These are phyloP conservation scores for Euphorbia neoarborescens DNA, from an alignment of 441 rosid genomes.

Conservation along the genomic window DNA sequence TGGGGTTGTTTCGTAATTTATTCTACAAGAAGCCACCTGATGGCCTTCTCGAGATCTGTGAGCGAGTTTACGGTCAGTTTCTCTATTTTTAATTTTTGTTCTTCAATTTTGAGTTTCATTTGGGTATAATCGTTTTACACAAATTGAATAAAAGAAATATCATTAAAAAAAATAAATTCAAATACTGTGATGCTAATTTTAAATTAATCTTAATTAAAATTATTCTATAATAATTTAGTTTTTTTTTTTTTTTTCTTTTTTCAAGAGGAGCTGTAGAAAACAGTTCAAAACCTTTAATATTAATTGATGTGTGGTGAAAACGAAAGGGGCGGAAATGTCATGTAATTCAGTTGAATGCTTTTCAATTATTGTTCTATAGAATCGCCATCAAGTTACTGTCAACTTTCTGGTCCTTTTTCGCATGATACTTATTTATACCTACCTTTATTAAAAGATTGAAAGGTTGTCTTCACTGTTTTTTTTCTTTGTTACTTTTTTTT, in stretches of 20 bases:
- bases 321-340: background rate
- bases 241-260: background rate
- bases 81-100: background rate
- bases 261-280: too few relatives aligned
- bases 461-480: background rate
- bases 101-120: background rate
- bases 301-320: too few relatives aligned
- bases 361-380: background rate
- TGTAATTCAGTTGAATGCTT: background rate
- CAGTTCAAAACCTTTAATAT: too few relatives aligned
- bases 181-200: too few relatives aligned
- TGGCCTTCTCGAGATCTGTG: conserved; percentile 85
- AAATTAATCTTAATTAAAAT: too few relatives aligned
- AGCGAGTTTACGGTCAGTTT: conserved; percentile 65
- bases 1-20: conserved; percentile 81
- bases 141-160: too few relatives aligned
- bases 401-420: background rate
- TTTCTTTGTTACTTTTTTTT: background rate
- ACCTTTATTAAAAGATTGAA: background rate
- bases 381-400: background rate
- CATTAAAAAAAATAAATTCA: too few relatives aligned
- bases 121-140: too few relatives aligned
- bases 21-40: conserved; percentile 83
- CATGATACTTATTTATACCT: background rate
- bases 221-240: too few relatives aligned